Conservation (phyloP, 306 rosid genomes). For the Quercus engelmannii region DNA sequence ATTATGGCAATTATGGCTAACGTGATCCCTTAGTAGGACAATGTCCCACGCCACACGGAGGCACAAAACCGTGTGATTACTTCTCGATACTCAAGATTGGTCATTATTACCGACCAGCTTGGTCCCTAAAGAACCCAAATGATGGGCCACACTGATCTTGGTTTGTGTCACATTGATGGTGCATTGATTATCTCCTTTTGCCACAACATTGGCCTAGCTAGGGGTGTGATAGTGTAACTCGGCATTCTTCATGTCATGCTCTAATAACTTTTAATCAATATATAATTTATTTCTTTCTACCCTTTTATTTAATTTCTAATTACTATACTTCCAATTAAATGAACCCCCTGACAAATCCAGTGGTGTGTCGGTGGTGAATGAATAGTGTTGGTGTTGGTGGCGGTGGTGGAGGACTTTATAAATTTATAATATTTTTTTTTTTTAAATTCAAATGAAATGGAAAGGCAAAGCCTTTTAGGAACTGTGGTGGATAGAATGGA, state of each 20-base stretch:
- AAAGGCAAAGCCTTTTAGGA: constrained; percentile 5
- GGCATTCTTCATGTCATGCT: no score
- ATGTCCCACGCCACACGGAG: constrained; percentile 8
- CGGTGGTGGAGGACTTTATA: background rate
- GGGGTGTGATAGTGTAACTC: background rate
- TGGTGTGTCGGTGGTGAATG: background rate
- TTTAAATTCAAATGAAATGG: background rate
- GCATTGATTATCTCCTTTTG: background rate
- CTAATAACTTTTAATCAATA: no score
- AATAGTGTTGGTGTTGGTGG: background rate
- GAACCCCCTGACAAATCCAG: background rate
- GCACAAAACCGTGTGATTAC: constrained; percentile 6
- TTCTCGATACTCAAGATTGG: background rate
- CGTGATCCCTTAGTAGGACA: constrained; percentile 11
- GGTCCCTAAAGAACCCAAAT: background rate
- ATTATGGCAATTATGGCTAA: no score
- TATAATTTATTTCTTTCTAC: no score
- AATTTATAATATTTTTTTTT: background rate
- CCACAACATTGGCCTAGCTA: background rate
- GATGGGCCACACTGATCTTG: constrained; percentile 10
- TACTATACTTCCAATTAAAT: background rate
- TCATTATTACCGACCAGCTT: constrained; percentile 19
- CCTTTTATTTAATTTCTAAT: background rate
- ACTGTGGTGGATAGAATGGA: constrained; percentile 32
- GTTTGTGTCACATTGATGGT: background rate